Evolutionary conservation across 495 filamentous ascomycete genomes (phyloP), one percentile per base, ranked within the genome.

Genomic region (Penicillium chermesinum): DNA sequence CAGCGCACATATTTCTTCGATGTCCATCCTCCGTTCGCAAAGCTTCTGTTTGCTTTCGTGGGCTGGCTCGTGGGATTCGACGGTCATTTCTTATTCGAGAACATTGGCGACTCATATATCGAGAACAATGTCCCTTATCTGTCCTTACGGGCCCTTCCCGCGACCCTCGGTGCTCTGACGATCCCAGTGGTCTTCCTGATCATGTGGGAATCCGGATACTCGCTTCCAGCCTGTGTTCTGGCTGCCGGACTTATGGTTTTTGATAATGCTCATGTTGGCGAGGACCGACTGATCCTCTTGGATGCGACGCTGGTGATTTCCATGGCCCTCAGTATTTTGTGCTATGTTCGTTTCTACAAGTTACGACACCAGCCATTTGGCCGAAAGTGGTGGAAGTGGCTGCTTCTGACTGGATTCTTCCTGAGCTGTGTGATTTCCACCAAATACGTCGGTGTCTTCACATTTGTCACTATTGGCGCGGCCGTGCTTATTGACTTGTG

Each of bases 131-230:
- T 99, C 16, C 93, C 93, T 17, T 99, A 99, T 61, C 84, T 99
- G 35, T 88, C 91, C 44, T 95, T 95, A 65, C 86, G 93, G 41
- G 87, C 90, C 25, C 81, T 99, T 81, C 94, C 93, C 10, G 93
- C 93, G 37, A 75, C 91, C 30, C 80, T 97, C 52, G 93, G 93
- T 51, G 83, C 94, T 42, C 70, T 97, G 52, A 97, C 94, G 1
- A 89, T 99, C 38, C 85, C 91, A n/a, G 87, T 91, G 15, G 84
- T 89, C 13, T 99, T 93, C 67, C 63, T 94, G 67, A 97, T 95
- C 56, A 99, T 99, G 93, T 97, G 93, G 93, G 93, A 99, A 70
- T 96, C 91, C 10, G 94, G 91, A 44, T 99, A 97, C 59, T 94
- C 89, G 35, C 73, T 99, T 15, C 93, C 93, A 3, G 94, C 93